Conservation (phyloP, 176 grass and related monocot species). For the Phyllostachys edulis region DNA sequence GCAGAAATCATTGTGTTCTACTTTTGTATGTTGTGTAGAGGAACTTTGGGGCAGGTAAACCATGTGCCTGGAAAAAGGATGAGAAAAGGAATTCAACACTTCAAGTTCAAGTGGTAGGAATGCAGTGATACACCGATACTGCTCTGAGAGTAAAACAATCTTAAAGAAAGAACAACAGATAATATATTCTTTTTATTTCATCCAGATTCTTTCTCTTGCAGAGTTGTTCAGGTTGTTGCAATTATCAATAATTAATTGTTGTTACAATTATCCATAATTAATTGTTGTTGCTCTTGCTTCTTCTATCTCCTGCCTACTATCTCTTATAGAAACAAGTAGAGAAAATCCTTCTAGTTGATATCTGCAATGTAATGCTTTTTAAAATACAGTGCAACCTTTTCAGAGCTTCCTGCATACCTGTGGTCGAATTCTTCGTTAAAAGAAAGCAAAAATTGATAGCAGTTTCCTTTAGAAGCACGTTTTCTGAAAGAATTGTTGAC, state of each 20-base stretch:
- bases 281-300: background rate
- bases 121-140: background rate
- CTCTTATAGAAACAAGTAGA: background rate
- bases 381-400: background rate
- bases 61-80: background rate
- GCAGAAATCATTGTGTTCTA: slow-evolving; percentile 1
- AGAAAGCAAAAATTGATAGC: background rate
- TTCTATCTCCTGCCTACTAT: background rate
- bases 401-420: background rate
- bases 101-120: background rate
- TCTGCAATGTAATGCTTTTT: background rate
- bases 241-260: slow-evolving; percentile 10
- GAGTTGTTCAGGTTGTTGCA: background rate
- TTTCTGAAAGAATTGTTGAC: slow-evolving; percentile 4
- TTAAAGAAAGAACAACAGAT: background rate
- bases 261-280: slow-evolving; percentile 1
- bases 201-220: background rate
- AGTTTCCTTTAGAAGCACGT: background rate
- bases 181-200: background rate
- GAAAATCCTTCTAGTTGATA: background rate
- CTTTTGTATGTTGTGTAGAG: slow-evolving; percentile 2
- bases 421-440: slow-evolving; percentile 1
- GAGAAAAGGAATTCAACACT: background rate
- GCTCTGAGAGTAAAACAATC: background rate
- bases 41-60: slow-evolving; percentile 29